phyloP scores from a whole-genome alignment of 305 asterid species.

The Fraxinus floribunda region DNA sequence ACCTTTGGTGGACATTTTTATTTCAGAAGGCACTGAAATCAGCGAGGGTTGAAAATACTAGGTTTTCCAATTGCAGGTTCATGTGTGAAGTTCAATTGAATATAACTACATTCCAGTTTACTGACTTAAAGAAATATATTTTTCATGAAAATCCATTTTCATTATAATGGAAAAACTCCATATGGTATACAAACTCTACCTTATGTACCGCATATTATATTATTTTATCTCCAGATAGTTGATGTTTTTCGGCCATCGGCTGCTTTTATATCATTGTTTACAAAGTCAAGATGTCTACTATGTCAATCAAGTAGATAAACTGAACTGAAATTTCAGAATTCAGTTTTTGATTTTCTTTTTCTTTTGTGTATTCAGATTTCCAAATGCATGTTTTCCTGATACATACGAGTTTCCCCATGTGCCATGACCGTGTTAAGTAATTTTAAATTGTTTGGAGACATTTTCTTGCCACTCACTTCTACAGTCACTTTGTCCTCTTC shows the following conservation, averaged over 20 bases:
- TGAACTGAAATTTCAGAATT: background rate
- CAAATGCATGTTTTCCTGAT: background rate
- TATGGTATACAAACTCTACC: background rate
- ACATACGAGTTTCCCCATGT: background rate
- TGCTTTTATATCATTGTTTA: background rate
- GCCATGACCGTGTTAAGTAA: background rate
- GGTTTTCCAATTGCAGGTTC: background rate
- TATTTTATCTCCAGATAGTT: background rate
- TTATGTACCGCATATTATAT: background rate
- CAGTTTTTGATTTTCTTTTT: background rate
- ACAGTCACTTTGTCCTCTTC: background rate
- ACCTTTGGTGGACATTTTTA: background rate
- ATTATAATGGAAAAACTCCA: background rate
- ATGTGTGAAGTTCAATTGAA: background rate
- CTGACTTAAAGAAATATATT: background rate
- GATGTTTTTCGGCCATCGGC: background rate
- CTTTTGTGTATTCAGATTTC: background rate
- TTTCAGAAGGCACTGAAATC: slow-evolving; percentile 4
- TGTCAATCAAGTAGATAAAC: background rate
- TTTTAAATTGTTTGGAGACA: slow-evolving; percentile 1
- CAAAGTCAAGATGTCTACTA: background rate
- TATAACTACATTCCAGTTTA: background rate
- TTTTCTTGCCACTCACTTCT: background rate
- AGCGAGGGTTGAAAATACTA: background rate
- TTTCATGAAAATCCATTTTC: background rate